Evolutionary conservation across 441 rosid species (phyloP), one percentile per base, ranked within the genome.

Genomic region (Arabidopsis hybrid): DNA sequence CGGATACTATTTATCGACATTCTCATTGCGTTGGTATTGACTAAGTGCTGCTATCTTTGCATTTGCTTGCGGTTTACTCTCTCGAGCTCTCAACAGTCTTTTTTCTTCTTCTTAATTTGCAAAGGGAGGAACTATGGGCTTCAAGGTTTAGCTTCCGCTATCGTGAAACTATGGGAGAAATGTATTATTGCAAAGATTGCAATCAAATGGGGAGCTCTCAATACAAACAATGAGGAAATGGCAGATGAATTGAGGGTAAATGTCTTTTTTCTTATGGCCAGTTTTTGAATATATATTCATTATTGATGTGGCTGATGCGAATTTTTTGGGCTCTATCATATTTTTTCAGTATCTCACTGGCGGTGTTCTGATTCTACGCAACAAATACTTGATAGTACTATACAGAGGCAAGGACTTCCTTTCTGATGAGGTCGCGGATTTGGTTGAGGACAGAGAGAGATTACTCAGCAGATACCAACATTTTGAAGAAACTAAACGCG

Each of bases 391-490:
- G 72, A 85, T 93, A 72, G 84, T 93, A 84, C 85, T 93, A 16
- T 89, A 74, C 69, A 83, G 98, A 85, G 98, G 97, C 70, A 93
- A 91, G 74, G 93, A 93, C 79, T 93, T 91, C 73, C 88, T 93
- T 43, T 82, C 93, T 57, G 68, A 77, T 62, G 81, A 80, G 60
- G 83, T 91, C 49, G 85, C 87, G 29, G 78, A 81, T 65, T 74
- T 83, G 70, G 85, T 93, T 39, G 81, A 35, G 26, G 85, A 88
- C 65, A 88, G 98, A 80, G 98, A 93, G 74, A 74, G 60, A 68
- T 88, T 85, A 69, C 89, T 91, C 40, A 73, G 78, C 59, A 77
- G 78, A 66, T 86, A 83, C 76, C 92, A 85, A 68, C 83, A 78
- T 69, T 56, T 69, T 43, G 98, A 93, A 84, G 98, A 93, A 86